Base-by-base conservation (phyloP, 768 basidiomycete species). In the Leccinum boreale region DNA sequence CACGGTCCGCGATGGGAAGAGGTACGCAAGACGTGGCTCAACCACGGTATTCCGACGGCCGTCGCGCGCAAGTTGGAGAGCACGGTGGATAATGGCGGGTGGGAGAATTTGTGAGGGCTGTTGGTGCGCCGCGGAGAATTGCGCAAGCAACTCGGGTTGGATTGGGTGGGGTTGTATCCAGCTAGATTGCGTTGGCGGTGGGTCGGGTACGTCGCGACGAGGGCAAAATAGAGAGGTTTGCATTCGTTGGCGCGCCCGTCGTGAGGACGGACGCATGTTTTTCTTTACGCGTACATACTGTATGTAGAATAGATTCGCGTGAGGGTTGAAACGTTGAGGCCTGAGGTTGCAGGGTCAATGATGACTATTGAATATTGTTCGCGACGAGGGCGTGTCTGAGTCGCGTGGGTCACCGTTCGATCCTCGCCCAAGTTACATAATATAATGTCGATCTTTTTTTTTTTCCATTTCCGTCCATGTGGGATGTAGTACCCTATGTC, bases 1-100 rank as follows among this genome's bases (percentile, higher is more conserved):
- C 93, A 98, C 67, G 78, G 79, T 49, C 85, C 86, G 2, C 79
- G 97, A 26, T 90, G 91, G 85, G 95, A 98, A 66, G 96, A 98
- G 54, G 79, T 96, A 39, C 83, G 95, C 28, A 92, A 89, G 75
- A 83, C 81, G 0, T 99, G 97, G 97, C 78, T 98, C 28, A 84
- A 82, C 53, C 94, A 98, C 58, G 86, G 87, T 11, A 89, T 98
- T 47, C 93, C 96, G 3, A 95, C 91, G 3, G 77, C 91, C 36
- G 89, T 96, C 23, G 92, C 97, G 3, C 80, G 97, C 52, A 92
- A 91, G 70, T 67, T 98, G 58, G 96, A 98, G 70, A 82, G 90
- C 61, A 85, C 85, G 14, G 80, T 92, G 15, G 95, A 97, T 69
- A 86, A 82, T 29, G 93, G 95, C n/a, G 94, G 94, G 21, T 98